A percentile compares a stretch with the other conserved stretches of the same genome.
These are phyloP conservation scores for Lojkania enalia DNA, from an alignment of 2,329 filamentous ascomycete species.

Conservation along the genomic window DNA sequence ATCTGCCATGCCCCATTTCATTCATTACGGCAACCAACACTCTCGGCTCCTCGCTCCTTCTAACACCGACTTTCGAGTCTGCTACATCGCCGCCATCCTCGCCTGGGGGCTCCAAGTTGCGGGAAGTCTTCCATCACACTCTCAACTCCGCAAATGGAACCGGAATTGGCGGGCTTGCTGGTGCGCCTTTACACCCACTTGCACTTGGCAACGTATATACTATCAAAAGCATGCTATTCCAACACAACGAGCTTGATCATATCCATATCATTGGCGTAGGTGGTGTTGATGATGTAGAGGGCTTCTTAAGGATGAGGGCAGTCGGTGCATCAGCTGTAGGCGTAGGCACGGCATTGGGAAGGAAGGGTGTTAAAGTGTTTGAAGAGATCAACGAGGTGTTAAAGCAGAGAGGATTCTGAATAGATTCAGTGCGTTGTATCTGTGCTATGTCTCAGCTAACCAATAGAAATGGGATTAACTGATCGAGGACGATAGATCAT, in stretches of 20 bases:
- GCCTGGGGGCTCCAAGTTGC: slow-evolving; percentile 4
- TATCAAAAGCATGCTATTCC: slow-evolving; percentile 63
- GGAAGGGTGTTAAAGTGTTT: slow-evolving; percentile 66
- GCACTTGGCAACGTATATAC: slow-evolving; percentile 75
- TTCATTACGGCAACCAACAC: slow-evolving; percentile 79
- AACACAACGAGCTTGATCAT: slow-evolving; percentile 51
- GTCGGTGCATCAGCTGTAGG: slow-evolving; percentile 69
- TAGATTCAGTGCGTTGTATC: too few relatives aligned
- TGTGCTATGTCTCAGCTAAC: too few relatives aligned
- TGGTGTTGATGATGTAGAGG: slow-evolving; percentile 67
- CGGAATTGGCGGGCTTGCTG: slow-evolving; percentile 72
- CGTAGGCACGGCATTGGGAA: slow-evolving; percentile 67
- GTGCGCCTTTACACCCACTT: slow-evolving; percentile 71
- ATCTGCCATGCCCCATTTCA: slow-evolving; percentile 50
- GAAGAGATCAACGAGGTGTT: slow-evolving; percentile 53
- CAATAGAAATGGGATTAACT: too few relatives aligned
- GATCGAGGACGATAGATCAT: too few relatives aligned
- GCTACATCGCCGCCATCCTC: slow-evolving; percentile 6
- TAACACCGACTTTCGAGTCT: slow-evolving; percentile 40
- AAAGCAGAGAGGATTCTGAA: slow-evolving; percentile 1
- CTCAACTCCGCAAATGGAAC: slow-evolving; percentile 57
- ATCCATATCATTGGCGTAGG: slow-evolving; percentile 72
- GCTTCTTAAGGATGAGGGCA: slow-evolving; percentile 65
- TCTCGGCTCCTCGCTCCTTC: slow-evolving; percentile 68
- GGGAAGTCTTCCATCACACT: slow-evolving; percentile 32